Evolutionary conservation across 768 basidiomycete species (phyloP).

Genomic region (Amyloporia xantha): DNA sequence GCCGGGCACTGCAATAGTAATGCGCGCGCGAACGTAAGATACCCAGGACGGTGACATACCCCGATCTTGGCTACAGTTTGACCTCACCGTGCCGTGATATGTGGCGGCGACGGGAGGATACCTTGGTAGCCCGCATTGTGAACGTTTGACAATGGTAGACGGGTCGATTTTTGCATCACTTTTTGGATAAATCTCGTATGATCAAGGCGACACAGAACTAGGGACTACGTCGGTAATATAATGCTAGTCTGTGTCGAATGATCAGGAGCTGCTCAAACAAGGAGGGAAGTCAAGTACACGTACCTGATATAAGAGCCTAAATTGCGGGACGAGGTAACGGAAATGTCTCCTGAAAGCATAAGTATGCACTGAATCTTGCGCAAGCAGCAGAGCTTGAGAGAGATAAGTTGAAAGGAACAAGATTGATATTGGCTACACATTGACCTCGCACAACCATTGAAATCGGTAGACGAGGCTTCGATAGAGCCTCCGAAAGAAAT

Average conservation of each 20-base stretch:
- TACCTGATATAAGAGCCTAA: too few relatives aligned
- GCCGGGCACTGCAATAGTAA: neutral
- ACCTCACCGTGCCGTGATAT: constrained; percentile 22
- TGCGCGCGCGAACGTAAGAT: neutral
- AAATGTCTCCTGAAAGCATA: neutral
- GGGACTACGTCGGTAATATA: too few relatives aligned
- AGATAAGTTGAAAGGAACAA: constrained; percentile 1
- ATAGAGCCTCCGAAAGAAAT: constrained; percentile 39
- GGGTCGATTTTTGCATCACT: too few relatives aligned
- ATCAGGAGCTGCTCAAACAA: too few relatives aligned
- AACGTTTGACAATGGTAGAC: too few relatives aligned
- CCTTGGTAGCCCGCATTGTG: constrained; percentile 8
- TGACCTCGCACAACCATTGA: constrained; percentile 49
- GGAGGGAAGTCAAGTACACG: too few relatives aligned
- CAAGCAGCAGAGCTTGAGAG: constrained; percentile 4
- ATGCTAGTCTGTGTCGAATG: too few relatives aligned
- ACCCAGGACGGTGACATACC: neutral
- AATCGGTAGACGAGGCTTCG: constrained; percentile 46
- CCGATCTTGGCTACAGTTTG: constrained; percentile 25
- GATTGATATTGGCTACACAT: constrained; percentile 51
- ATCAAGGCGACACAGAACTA: too few relatives aligned
- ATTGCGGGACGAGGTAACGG: too few relatives aligned
- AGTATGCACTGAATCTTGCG: neutral
- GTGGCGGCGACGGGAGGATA: constrained; percentile 13
- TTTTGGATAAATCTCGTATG: too few relatives aligned